Evolutionary conservation across 2,329 filamentous ascomycete species (phyloP), one percentile per base, ranked within the genome.

Genomic region (Epichloe uncinata): DNA sequence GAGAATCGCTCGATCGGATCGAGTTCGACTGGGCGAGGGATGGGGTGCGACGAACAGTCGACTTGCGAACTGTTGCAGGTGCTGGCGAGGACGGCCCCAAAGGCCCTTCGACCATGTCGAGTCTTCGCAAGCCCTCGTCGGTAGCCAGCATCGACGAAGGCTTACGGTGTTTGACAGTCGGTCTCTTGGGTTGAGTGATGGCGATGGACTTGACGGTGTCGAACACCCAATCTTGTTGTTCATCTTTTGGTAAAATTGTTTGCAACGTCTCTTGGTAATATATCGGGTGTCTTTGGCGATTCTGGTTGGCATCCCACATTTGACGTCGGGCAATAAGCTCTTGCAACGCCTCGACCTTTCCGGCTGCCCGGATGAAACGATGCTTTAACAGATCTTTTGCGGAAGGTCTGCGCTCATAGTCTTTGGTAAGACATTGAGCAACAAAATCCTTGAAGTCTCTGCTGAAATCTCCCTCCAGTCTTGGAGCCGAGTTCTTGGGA

Each of bases 361-460:
- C 91, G 2, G 93, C 90, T 42, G 78, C 81, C 48, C 84, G 80
- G 58, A 98, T 86, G 63, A 97, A 98, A 43, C 84, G 82, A 67
- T 97, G 91, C 61, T 83, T 84, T 48, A 97, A 70, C 12, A 98
- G 73, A 37, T 96, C 89, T 65, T 85, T 91, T 11, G 93, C 91
- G 0, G 85, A 85, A 0, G 89, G 87, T 54, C 93, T 74, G 56
- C 79, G 79, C 54, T 95, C 88, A 8, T 89, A 85, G 60, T 97
- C 89, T 64, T 97, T 98, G 59, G 91, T 85, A 53, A 98, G 73
- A 63, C 93, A 98, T 57, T 88, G 82, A 0, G 87, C 77, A 18
- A 98, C 76, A 60, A 98, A 98, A 61, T 98, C 91, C 61, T 89
- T 94, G 72, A 97, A 95, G 37, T 95, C 87, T 59, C 78, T 84